Conservation (phyloP, 345 rosid genomes). For the Streptanthus diversifolius region DNA sequence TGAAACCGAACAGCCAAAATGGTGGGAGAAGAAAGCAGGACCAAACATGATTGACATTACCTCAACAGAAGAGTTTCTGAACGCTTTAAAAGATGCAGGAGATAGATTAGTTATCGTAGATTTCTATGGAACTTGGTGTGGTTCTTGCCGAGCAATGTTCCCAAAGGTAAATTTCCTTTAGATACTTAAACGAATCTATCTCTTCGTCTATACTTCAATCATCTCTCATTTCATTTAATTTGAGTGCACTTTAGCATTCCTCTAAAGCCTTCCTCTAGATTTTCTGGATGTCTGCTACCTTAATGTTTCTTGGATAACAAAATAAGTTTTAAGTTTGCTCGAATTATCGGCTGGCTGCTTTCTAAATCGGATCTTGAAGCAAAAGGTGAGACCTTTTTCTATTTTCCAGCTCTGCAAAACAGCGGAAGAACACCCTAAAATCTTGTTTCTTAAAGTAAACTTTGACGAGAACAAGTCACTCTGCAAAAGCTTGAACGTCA, state of each 20-base stretch:
- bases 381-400: background rate
- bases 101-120: constrained; percentile 86
- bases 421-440: constrained; percentile 67
- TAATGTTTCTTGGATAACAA: background rate
- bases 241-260: too few species aligned
- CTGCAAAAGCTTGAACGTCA: constrained; percentile 87
- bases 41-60: constrained; percentile 84
- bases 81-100: constrained; percentile 68
- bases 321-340: background rate
- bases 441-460: constrained; percentile 78
- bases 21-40: constrained; percentile 93
- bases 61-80: constrained; percentile 71
- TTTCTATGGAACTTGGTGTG: constrained; percentile 98
- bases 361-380: background rate
- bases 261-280: too few species aligned
- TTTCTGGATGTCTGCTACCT: background rate
- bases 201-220: background rate
- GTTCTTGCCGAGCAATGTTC: constrained; percentile 83
- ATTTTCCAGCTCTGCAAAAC: constrained; percentile 69
- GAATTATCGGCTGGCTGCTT: background rate
- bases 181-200: background rate
- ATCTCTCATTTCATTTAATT: background rate
- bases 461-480: constrained; percentile 87
- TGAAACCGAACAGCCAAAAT: constrained; percentile 71
- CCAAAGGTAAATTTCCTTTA: constrained; percentile 55